phyloP scores from a whole-genome alignment of 805 yeast genomes.

The Sporopachydermia quercuum region DNA sequence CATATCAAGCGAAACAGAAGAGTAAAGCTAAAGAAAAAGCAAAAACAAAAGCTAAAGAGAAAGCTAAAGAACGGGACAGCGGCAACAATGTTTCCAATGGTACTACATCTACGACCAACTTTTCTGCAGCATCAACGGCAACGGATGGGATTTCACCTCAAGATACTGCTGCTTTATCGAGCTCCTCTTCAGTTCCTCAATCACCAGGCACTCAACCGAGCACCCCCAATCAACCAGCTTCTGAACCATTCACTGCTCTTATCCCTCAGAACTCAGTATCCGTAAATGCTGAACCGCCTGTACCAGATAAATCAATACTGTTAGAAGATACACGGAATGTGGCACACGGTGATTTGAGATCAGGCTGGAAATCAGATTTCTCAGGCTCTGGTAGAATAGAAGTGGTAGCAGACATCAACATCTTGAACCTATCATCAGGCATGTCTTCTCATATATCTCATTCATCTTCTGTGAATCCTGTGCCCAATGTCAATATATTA shows the following conservation, averaged over 20 bases:
- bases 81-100: neutral
- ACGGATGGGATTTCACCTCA: neutral
- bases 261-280: slow-evolving; percentile 4
- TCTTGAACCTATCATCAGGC: slow-evolving; percentile 43
- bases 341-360: slow-evolving; percentile 65
- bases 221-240: slow-evolving; percentile 4
- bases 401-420: slow-evolving; percentile 54
- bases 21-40: neutral
- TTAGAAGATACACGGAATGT: slow-evolving; percentile 64
- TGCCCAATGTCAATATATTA: slow-evolving; percentile 15
- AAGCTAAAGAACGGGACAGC: neutral
- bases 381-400: slow-evolving; percentile 66
- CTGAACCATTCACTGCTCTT: slow-evolving; percentile 1
- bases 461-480: slow-evolving; percentile 25
- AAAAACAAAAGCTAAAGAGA: neutral
- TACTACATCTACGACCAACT: neutral
- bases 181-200: slow-evolving; percentile 4
- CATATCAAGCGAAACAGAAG: slow-evolving; percentile 17
- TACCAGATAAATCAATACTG: slow-evolving; percentile 29
- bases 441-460: slow-evolving; percentile 29
- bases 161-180: slow-evolving; percentile 3
- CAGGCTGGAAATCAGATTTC: slow-evolving; percentile 95
- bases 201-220: slow-evolving; percentile 1
- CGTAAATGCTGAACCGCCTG: slow-evolving; percentile 13
- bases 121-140: slow-evolving; percentile 8